Conservation (phyloP, 1,139 yeast species). For the Yamadazyma kanchanaburiensis region DNA sequence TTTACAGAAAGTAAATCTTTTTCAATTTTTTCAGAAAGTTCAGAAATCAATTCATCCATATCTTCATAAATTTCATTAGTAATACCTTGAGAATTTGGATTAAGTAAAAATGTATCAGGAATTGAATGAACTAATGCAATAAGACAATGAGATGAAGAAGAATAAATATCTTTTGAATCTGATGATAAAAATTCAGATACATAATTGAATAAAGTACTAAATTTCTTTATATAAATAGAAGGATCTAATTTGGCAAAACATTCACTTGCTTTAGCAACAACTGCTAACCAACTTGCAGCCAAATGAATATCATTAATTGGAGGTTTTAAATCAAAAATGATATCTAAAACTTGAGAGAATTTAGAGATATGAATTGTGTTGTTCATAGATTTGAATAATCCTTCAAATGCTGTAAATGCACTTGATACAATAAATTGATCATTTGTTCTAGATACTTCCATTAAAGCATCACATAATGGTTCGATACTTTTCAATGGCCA, state of each 20-base stretch:
- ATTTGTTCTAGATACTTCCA: conserved; percentile 74
- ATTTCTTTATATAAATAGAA: conserved; percentile 48
- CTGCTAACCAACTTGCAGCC: conserved; percentile 94
- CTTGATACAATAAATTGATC: conserved; percentile 81
- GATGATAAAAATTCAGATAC: conserved; percentile 64
- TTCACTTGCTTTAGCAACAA: conserved; percentile 80
- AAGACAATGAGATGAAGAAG: conserved; percentile 82
- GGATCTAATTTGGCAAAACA: conserved; percentile 65
- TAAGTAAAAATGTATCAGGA: conserved; percentile 54
- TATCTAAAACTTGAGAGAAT: conserved; percentile 60
- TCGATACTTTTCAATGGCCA: conserved; percentile 80
- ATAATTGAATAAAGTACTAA: conserved; percentile 55
- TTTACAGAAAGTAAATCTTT: conserved; percentile 66
- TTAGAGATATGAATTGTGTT: conserved; percentile 61
- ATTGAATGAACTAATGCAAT: conserved; percentile 69
- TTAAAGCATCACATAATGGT: conserved; percentile 67
- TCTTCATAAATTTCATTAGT: conserved; percentile 47
- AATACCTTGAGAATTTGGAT: conserved; percentile 43
- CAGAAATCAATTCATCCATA: conserved; percentile 50
- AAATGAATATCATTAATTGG: conserved; percentile 77
- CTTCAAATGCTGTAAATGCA: conserved; percentile 84
- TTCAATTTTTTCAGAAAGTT: conserved; percentile 48
- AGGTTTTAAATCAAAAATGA: conserved; percentile 79
- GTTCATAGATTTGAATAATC: conserved; percentile 73
- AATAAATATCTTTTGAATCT: conserved; percentile 63